Conservation (phyloP, 495 filamentous ascomycete species). For the Baudoinia panamericana region DNA sequence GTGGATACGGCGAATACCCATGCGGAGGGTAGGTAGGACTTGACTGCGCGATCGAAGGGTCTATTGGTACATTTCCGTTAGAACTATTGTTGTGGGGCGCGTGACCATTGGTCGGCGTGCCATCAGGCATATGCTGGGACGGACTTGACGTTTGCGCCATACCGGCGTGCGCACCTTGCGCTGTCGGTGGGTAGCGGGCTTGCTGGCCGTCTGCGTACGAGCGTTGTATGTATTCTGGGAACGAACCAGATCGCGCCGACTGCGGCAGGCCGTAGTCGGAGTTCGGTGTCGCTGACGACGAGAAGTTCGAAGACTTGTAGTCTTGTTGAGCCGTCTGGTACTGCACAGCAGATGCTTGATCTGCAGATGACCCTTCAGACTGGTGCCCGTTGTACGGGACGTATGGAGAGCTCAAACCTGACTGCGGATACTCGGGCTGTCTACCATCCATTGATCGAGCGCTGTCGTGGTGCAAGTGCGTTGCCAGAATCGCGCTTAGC, state of each 20-base stretch:
- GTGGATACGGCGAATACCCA: constrained; percentile 75
- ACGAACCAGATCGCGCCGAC: constrained; percentile 64
- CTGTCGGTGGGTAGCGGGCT: constrained; percentile 55
- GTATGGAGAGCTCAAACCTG: constrained; percentile 88
- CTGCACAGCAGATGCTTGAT: constrained; percentile 72
- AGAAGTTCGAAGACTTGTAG: constrained; percentile 55
- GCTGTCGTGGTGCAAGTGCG: constrained; percentile 19
- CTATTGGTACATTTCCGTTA: constrained; percentile 96
- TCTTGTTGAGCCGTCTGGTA: constrained; percentile 51
- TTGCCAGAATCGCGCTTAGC: constrained; percentile 27
- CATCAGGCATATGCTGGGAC: constrained; percentile 72
- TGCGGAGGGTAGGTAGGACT: constrained; percentile 78
- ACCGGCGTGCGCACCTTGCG: constrained; percentile 61
- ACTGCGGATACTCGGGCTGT: constrained; percentile 87
- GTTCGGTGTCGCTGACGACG: constrained; percentile 68
- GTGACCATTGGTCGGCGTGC: constrained; percentile 53
- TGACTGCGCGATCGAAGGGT: constrained; percentile 88
- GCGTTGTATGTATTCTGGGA: constrained; percentile 58
- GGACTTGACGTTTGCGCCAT: constrained; percentile 98
- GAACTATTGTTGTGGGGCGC: constrained; percentile 61
- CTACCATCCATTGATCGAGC: constrained; percentile 72
- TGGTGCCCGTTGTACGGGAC: constrained; percentile 53
- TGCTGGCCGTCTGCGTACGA: constrained; percentile 37
- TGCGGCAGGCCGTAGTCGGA: constrained; percentile 76
- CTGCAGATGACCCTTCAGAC: constrained; percentile 74